Conservation (phyloP, 2,329 filamentous ascomycete species). For the Botrytis medusae region DNA sequence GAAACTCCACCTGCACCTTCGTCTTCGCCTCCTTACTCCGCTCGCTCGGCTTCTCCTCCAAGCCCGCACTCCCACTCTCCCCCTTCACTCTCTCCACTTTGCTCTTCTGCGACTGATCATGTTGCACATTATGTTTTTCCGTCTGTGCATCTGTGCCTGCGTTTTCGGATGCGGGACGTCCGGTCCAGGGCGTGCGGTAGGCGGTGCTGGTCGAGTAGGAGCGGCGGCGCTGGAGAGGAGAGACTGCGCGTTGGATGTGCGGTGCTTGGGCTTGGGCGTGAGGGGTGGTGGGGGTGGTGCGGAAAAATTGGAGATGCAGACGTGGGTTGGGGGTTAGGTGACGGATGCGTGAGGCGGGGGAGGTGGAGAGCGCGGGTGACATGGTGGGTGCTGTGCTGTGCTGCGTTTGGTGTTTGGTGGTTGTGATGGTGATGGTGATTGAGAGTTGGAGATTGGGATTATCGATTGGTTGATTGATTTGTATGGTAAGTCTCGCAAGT, state of each 20-base stretch:
- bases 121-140: slow-evolving; percentile 5
- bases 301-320: slow-evolving; percentile 1
- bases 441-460: background rate
- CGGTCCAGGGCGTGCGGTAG: background rate
- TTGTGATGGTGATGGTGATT: background rate
- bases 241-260: background rate
- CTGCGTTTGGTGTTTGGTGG: background rate
- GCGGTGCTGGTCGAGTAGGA: background rate
- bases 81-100: background rate
- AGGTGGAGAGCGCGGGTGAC: background rate
- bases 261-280: too few relatives aligned
- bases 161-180: background rate
- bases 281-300: background rate
- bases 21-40: background rate
- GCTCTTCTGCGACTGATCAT: background rate
- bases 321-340: slow-evolving; percentile 10
- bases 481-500: background rate
- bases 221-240: background rate
- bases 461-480: background rate
- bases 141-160: background rate
- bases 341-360: background rate
- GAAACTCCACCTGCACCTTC: slow-evolving; percentile 13
- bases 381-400: background rate
- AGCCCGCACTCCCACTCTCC: background rate
- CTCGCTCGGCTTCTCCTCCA: background rate